Conservation (phyloP, 1,284 basidiomycete genomes). For the Cryptococcus sp. region DNA sequence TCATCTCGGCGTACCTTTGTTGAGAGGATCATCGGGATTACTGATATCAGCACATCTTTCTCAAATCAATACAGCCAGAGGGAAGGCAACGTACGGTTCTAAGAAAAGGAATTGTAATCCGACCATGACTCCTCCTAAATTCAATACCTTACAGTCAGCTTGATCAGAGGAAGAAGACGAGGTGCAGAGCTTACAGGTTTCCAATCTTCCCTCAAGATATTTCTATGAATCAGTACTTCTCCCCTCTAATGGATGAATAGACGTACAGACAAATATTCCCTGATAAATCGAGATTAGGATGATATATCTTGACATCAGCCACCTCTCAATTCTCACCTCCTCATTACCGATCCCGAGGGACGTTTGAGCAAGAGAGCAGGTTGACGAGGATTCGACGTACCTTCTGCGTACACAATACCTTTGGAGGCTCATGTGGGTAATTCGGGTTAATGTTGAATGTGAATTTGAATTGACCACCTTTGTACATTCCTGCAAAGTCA, state of each 20-base stretch:
- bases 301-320: conserved; percentile 72
- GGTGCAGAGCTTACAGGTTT: conserved; percentile 67
- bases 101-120: conserved; percentile 97
- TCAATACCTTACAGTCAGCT: conserved; percentile 52
- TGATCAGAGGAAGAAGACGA: background rate
- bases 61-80: background rate
- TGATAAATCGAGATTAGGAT: conserved; percentile 96
- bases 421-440: conserved; percentile 98
- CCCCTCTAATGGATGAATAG: background rate
- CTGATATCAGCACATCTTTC: conserved; percentile 10
- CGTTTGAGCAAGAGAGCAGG: too few relatives aligned
- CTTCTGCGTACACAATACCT: conserved; percentile 94
- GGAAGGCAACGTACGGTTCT: conserved; percentile 59
- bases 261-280: conserved; percentile 80
- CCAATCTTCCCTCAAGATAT: conserved; percentile 99
- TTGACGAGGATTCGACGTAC: conserved; percentile 52
- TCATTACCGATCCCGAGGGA: background rate
- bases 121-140: conserved; percentile 95
- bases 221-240: conserved; percentile 50
- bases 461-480: conserved; percentile 88
- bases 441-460: conserved; percentile 94
- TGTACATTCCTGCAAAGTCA: conserved; percentile 82
- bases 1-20: conserved; percentile 69
- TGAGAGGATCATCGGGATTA: conserved; percentile 96
- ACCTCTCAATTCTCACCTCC: background rate